Conservation (phyloP, 2,329 filamentous ascomycete genomes). For the Hypoxylon sp. region DNA sequence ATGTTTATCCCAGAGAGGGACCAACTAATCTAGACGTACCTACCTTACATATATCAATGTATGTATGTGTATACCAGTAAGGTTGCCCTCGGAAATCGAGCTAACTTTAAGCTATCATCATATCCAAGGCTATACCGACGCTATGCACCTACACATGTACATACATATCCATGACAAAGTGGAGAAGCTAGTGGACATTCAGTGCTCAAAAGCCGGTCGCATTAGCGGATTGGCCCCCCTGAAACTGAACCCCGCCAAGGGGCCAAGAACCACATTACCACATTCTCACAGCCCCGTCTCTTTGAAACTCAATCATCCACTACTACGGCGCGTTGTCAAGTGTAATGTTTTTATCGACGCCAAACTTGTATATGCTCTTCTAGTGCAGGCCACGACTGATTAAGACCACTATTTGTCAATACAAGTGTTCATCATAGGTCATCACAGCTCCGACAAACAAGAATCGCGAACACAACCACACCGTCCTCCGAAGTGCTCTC, state of each 20-base stretch:
- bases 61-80: neutral
- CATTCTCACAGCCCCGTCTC: conserved; percentile 28
- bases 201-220: conserved; percentile 28
- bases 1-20: too few relatives aligned
- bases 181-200: conserved; percentile 19
- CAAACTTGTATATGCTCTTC: conserved; percentile 15
- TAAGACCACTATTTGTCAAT: neutral
- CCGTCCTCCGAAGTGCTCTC: conserved; percentile 4
- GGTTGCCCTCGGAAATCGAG: neutral
- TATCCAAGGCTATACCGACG: neutral
- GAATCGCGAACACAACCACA: conserved; percentile 14
- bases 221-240: conserved; percentile 50
- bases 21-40: too few relatives aligned
- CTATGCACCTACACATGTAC: neutral
- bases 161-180: conserved; percentile 12
- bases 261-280: conserved; percentile 38
- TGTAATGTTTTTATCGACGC: conserved; percentile 33
- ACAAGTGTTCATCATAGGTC: conserved; percentile 7
- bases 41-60: too few relatives aligned
- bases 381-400: conserved; percentile 8
- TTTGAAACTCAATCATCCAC: conserved; percentile 36
- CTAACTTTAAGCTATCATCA: neutral
- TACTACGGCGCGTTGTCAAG: conserved; percentile 24
- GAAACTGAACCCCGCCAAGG: conserved; percentile 55
- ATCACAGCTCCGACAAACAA: conserved; percentile 13